phyloP scores from a whole-genome alignment of 768 basidiomycete species.

The Kwoniella dejecticola region DNA sequence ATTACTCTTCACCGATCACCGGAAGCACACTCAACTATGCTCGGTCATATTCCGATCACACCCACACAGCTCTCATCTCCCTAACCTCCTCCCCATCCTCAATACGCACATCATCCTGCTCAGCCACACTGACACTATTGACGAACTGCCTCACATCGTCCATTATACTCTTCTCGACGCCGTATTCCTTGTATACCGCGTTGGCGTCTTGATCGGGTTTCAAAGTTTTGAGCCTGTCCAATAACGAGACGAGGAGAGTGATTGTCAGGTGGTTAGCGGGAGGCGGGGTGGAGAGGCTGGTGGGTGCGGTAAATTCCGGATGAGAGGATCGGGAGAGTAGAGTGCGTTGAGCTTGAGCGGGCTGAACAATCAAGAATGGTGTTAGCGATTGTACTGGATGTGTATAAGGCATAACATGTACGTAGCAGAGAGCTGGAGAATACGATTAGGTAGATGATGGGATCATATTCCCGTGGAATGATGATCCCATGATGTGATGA shows the following conservation, averaged over 20 bases:
- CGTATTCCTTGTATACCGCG: conserved; percentile 42
- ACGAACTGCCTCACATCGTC: conserved; percentile 43
- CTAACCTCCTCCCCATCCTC: conserved; percentile 48
- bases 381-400: neutral
- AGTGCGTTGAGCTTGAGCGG: conserved; percentile 50
- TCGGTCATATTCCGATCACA: too few relatives aligned
- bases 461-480: too few relatives aligned
- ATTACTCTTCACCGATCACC: too few relatives aligned
- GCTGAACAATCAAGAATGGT: conserved; percentile 21
- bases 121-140: conserved; percentile 52
- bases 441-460: too few relatives aligned
- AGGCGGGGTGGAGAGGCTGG: conserved; percentile 26
- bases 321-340: conserved; percentile 33
- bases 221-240: conserved; percentile 47
- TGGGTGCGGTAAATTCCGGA: conserved; percentile 20
- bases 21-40: too few relatives aligned
- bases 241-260: conserved; percentile 41
- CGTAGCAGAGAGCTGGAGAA: too few relatives aligned
- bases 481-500: neutral
- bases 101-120: conserved; percentile 36
- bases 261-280: conserved; percentile 43
- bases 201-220: conserved; percentile 21
- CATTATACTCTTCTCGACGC: conserved; percentile 35
- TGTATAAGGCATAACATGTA: neutral
- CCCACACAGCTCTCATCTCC: conserved; percentile 47